phyloP scores from a whole-genome alignment of 768 basidiomycete species.

The Tephrocybe sp. region DNA sequence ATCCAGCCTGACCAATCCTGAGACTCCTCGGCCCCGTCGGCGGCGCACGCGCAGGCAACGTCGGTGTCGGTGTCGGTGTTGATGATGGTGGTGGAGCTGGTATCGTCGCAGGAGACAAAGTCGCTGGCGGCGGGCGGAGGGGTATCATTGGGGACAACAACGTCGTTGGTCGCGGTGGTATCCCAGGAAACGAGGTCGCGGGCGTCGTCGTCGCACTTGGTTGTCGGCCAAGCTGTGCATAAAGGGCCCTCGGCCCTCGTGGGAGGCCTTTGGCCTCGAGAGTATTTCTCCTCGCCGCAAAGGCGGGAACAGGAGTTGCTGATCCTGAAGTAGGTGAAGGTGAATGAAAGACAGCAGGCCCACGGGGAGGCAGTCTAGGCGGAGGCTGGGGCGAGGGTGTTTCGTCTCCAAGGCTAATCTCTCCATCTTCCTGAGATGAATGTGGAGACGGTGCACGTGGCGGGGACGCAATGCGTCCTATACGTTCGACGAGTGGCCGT shows the following conservation, averaged over 20 bases:
- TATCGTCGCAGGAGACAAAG: too few relatives aligned
- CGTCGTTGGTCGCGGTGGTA: too few relatives aligned
- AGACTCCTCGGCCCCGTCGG: slow-evolving; percentile 11
- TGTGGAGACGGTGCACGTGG: neutral
- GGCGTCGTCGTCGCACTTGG: too few relatives aligned
- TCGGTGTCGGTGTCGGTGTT: neutral
- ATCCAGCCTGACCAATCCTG: neutral
- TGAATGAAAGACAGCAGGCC: neutral
- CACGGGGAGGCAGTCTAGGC: neutral
- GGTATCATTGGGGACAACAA: too few relatives aligned
- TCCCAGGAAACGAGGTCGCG: too few relatives aligned
- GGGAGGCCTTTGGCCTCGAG: neutral
- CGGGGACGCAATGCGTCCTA: slow-evolving; percentile 1
- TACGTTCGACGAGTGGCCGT: slow-evolving; percentile 4
- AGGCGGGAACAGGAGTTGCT: slow-evolving; percentile 43
- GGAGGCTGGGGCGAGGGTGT: slow-evolving; percentile 11
- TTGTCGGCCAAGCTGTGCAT: too few relatives aligned
- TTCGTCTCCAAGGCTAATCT: slow-evolving; percentile 34
- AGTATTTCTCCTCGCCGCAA: neutral
- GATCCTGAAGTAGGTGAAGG: slow-evolving; percentile 30
- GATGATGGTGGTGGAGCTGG: too few relatives aligned
- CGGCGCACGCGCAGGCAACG: slow-evolving; percentile 1
- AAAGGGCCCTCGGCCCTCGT: too few relatives aligned
- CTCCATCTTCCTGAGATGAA: slow-evolving; percentile 50
- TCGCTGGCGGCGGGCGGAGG: too few relatives aligned